Conservation (phyloP, 169 alveolate genomes). For the Plasmodium berghei region DNA sequence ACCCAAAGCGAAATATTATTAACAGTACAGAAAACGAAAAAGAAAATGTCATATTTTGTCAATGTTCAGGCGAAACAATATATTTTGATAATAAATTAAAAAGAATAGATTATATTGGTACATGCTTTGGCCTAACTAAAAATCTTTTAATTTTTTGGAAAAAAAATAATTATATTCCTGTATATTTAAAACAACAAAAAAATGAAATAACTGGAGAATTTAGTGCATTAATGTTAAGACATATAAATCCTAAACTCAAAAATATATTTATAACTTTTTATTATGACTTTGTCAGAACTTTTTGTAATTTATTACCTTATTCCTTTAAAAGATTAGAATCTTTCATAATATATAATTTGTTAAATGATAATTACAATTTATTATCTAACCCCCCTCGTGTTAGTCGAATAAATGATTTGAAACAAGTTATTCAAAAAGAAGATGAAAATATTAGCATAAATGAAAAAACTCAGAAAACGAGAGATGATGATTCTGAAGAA, state of each 20-base stretch:
- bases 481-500: slow-evolving; percentile 23
- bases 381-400: neutral
- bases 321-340: slow-evolving; percentile 41
- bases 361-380: slow-evolving; percentile 10
- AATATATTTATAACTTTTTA: slow-evolving; percentile 30
- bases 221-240: slow-evolving; percentile 93
- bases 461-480: neutral
- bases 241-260: slow-evolving; percentile 55
- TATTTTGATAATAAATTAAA: slow-evolving; percentile 69
- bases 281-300: slow-evolving; percentile 38
- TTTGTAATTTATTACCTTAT: slow-evolving; percentile 32
- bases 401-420: no score
- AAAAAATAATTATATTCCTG: slow-evolving; percentile 93
- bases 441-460: no score
- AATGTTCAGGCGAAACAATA: slow-evolving; percentile 75
- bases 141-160: slow-evolving; percentile 96
- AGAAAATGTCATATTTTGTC: slow-evolving; percentile 27
- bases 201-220: slow-evolving; percentile 99
- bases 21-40: slow-evolving; percentile 7
- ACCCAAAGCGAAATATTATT: slow-evolving; percentile 29
- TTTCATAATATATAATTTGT: slow-evolving; percentile 38
- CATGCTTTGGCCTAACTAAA: slow-evolving; percentile 97
- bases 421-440: no score
- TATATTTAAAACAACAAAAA: slow-evolving; percentile 94
- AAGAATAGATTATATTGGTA: slow-evolving; percentile 96